Evolutionary conservation across 2,329 filamentous ascomycete genomes (phyloP).

Genomic region (Keithomyces neogunnii): DNA sequence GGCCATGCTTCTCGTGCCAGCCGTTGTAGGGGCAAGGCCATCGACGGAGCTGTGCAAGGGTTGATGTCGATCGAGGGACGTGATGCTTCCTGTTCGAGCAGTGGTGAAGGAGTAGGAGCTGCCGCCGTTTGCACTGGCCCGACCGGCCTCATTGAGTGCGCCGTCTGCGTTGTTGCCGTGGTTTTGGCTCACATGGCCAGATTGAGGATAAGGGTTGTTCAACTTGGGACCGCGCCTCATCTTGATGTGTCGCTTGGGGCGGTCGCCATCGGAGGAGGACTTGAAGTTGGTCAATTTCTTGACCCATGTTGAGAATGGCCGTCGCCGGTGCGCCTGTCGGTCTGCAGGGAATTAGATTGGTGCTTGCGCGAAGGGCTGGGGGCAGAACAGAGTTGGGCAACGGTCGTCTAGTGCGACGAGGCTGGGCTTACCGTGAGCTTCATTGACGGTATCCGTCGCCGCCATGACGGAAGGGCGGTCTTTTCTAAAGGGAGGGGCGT

Average conservation of each 20-base stretch:
- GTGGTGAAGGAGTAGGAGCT: slow-evolving; percentile 49
- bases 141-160: slow-evolving; percentile 7
- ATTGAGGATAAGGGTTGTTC: slow-evolving; percentile 90
- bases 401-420: neutral
- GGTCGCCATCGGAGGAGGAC: slow-evolving; percentile 52
- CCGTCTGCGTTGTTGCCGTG: slow-evolving; percentile 13
- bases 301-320: slow-evolving; percentile 89
- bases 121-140: slow-evolving; percentile 22
- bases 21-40: slow-evolving; percentile 46
- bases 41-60: slow-evolving; percentile 56
- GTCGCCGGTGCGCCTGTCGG: slow-evolving; percentile 58
- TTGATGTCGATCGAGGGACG: slow-evolving; percentile 46
- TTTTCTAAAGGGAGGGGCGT: neutral
- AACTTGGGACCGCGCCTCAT: slow-evolving; percentile 53
- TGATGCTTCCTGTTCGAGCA: slow-evolving; percentile 43
- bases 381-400: neutral
- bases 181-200: slow-evolving; percentile 45
- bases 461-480: slow-evolving; percentile 3
- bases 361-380: neutral
- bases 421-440: slow-evolving; percentile 4
- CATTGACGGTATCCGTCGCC: slow-evolving; percentile 5
- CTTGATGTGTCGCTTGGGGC: slow-evolving; percentile 32
- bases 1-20: slow-evolving; percentile 64
- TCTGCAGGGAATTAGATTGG: slow-evolving; percentile 41
- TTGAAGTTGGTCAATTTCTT: slow-evolving; percentile 89